phyloP scores from a whole-genome alignment of 1,284 basidiomycete species.

The Apiotrichum veenhuisii region DNA sequence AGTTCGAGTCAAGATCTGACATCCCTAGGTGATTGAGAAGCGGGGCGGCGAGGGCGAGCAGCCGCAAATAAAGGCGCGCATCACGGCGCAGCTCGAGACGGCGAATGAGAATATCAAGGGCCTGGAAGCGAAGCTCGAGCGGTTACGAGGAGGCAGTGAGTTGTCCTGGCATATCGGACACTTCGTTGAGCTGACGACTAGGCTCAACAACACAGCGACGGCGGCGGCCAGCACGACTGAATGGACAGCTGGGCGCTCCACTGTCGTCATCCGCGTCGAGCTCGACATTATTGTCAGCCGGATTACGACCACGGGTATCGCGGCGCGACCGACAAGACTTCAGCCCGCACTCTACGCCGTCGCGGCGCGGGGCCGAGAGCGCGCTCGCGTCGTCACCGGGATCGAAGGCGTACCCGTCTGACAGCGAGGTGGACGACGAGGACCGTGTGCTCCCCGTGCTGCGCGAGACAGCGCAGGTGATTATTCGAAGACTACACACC shows the following conservation, averaged over 20 bases:
- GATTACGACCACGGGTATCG: conserved; percentile 27
- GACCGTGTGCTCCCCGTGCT: conserved; percentile 21
- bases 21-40: conserved; percentile 41
- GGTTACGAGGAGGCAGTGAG: conserved; percentile 25
- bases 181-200: conserved; percentile 9
- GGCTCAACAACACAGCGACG: conserved; percentile 28
- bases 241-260: conserved; percentile 20
- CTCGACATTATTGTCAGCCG: conserved; percentile 25
- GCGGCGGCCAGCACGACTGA: conserved; percentile 34
- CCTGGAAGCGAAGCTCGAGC: conserved; percentile 39
- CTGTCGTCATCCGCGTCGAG: conserved; percentile 14
- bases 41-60: conserved; percentile 32
- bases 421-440: conserved; percentile 17
- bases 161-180: background rate
- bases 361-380: conserved; percentile 19
- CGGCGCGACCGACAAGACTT: conserved; percentile 26
- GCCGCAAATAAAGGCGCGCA: conserved; percentile 40
- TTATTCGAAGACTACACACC: conserved; percentile 21
- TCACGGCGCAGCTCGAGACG: conserved; percentile 46
- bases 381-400: conserved; percentile 1
- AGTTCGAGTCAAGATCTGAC: too few relatives aligned
- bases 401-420: background rate
- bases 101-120: conserved; percentile 42
- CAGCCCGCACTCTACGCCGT: conserved; percentile 10
- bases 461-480: conserved; percentile 22